Base-by-base conservation (phyloP, 805 yeast genomes). In the Candida ortonii region DNA sequence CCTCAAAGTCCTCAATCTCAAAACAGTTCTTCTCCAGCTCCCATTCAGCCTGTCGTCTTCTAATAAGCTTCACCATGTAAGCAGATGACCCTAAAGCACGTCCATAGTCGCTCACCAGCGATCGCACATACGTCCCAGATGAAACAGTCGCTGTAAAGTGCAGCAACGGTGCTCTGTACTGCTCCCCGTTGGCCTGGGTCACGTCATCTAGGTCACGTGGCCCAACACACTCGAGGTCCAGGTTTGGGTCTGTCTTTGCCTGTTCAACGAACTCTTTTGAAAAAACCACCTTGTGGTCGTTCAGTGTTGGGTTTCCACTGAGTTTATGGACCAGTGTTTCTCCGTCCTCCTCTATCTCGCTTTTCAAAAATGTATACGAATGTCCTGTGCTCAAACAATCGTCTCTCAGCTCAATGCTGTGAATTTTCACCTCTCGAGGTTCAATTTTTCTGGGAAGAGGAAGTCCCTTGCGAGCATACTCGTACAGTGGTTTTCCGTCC, bases 111-210 rank as follows among this genome's bases (percentile, higher is more conserved):
- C 95, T 86, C 30, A 93, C 70, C 34, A 93, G 64, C 3, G 96
- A 83, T 46, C 99, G 72, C 30, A 93, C 88, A 52, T 93, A 93
- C 0, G 97, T 93, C 1, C 99, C 99, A 0, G 97, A 87, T 1
- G 96, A 83, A 1, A 90, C 98, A 22, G 75, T 71, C 4, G 94
- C 76, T 11, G 71, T 73, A 46, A 93, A 76, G 49, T 83, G 89
- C 16, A 90, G 50, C 30, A 82, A 49, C 2, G 94, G 93, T 2
- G 86, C 78, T 42, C 72, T 67, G 38, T 67, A 70, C 3, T 44
- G 50, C 2, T 65, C 71, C 3, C 68, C 68, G 20, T 50, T 44
- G 15, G 52, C 57, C 3, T 42, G 43, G 6, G 64, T 65, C 2
- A 47, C 39, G 14, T 67, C 66, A 9, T 57, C 50, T n/a, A 71